Evolutionary conservation across 2,329 filamentous ascomycete species (phyloP), one percentile per base, ranked within the genome.

Genomic region (Fonsecaea pedrosoi): DNA sequence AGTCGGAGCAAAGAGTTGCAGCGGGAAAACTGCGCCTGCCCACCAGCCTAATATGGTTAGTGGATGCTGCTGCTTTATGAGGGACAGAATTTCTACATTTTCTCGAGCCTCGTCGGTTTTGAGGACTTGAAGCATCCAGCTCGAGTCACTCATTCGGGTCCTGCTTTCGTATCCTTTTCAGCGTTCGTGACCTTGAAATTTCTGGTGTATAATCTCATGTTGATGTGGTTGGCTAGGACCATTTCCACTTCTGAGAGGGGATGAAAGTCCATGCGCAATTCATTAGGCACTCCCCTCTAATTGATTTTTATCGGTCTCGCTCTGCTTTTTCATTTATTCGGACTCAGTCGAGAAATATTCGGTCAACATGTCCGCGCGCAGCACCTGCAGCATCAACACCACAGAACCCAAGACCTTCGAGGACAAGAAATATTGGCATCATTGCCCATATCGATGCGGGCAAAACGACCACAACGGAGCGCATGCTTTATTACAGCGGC

Each of bases 381-480:
- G 58, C 65, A 32, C 18, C 21, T 48, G 21, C 42, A 40, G 21
- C 57, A 30, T 12, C 62, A 54, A 56, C 34, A 13, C 15, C 45
- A 21, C 30, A 71, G 62, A 35, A 71, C 32, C 59, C 34, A 35
- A 71, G 75, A 68, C 81, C 88, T 18, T 83, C 86, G 45, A 87
- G 87, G 73, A 95, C 94, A 60, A 86, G 94, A 73, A 99, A 99
- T 76, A 97, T 99, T 77, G 95, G 95, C 69, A 98, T 99, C 73
- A 97, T 99, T 78, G 95, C 95, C 67, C 95, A 99, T 78, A 97
- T 99, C 71, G 95, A 98, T 88, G 95, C 95, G 64, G 95, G 95
- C 8, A 99, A 99, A 83, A 99, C 95, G 1, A 98, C 95, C 0
- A 99, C 95, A 0, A 98, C 95, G 3, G 95, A 99, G 87, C 93